phyloP scores from a whole-genome alignment of 257 asterid species.

The Solanum pinnatisectum region DNA sequence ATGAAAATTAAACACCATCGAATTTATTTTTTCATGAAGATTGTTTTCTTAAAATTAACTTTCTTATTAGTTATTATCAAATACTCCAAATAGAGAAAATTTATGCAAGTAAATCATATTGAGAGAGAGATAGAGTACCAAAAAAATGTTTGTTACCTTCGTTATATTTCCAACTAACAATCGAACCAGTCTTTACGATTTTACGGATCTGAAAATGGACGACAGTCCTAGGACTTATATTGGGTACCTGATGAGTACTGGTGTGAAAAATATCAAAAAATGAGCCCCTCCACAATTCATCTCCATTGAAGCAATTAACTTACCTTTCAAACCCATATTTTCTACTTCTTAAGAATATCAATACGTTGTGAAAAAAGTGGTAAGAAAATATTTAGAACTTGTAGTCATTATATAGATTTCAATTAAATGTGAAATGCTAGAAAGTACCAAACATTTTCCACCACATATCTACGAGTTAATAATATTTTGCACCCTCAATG shows the following conservation, averaged over 20 bases:
- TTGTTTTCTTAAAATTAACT: background rate
- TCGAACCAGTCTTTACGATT: background rate
- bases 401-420: too few species aligned
- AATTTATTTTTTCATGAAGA: background rate
- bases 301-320: background rate
- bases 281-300: background rate
- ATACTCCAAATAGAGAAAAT: too few species aligned
- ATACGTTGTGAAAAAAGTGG: background rate
- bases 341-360: background rate
- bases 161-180: background rate
- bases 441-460: background rate
- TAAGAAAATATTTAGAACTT: background rate
- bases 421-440: background rate
- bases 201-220: background rate
- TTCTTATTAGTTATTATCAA: background rate
- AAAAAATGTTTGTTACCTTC: background rate
- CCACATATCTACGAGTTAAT: background rate
- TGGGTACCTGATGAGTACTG: background rate
- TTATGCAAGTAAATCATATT: background rate
- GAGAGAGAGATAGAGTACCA: background rate
- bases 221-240: background rate
- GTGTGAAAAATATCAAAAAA: background rate
- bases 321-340: background rate
- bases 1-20: background rate
- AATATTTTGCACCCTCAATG: background rate